Evolutionary conservation across 2,329 filamentous ascomycete genomes (phyloP).

Genomic region (Colletotrichum lini): DNA sequence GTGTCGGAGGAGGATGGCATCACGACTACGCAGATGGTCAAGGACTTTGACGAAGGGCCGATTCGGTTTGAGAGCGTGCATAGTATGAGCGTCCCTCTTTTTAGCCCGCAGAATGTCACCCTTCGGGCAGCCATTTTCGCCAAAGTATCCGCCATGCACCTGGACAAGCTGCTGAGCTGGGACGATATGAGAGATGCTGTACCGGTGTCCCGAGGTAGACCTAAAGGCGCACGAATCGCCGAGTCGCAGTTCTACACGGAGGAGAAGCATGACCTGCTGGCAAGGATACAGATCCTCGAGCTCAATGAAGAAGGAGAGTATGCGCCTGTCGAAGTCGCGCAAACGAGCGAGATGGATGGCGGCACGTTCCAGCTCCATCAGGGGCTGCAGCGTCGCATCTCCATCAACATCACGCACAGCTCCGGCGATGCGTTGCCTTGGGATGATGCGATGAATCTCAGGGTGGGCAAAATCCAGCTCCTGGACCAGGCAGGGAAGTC

Average conservation of each 20-base stretch:
- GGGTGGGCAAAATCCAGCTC: conserved; percentile 85
- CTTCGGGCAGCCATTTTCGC: conserved; percentile 93
- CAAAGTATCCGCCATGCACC: conserved; percentile 90
- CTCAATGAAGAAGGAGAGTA: conserved; percentile 94
- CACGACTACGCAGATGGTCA: conserved; percentile 95
- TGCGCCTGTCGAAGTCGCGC: conserved; percentile 91
- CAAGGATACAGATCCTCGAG: conserved; percentile 89
- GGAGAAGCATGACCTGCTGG: conserved; percentile 94
- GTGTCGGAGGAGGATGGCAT: conserved; percentile 91
- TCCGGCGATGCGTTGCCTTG: conserved; percentile 91
- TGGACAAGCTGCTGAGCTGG: conserved; percentile 98
- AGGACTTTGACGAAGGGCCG: conserved; percentile 91
- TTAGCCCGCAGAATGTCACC: conserved; percentile 80
- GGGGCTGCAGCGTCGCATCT: conserved; percentile 89
- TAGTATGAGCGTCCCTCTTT: conserved; percentile 93
- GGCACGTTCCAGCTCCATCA: conserved; percentile 97
- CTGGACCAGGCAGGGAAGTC: conserved; percentile 89
- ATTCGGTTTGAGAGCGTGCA: conserved; percentile 98
- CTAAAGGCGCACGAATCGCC: conserved; percentile 75
- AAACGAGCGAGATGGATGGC: conserved; percentile 85
- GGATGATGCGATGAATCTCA: conserved; percentile 84
- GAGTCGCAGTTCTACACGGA: conserved; percentile 95
- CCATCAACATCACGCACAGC: conserved; percentile 90
- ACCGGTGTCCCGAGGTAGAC: conserved; percentile 70
- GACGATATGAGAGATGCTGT: conserved; percentile 94